These are phyloP conservation scores for Chrysosporium keratinophilum DNA, from an alignment of 2,329 filamentous ascomycete genomes.

Conservation along the genomic window DNA sequence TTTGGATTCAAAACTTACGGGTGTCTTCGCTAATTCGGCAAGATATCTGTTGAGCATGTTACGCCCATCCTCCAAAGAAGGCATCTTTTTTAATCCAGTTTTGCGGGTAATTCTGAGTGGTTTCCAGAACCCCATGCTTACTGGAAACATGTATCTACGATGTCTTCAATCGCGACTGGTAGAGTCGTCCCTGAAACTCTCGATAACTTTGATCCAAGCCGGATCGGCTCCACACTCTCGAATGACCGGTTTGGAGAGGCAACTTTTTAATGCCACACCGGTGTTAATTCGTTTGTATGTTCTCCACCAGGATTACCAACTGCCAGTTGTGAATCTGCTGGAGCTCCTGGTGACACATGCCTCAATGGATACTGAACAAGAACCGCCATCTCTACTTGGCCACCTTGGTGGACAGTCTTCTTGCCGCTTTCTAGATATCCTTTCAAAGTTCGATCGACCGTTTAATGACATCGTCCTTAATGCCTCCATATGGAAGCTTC, in stretches of 20 bases:
- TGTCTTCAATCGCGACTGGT: constrained; percentile 54
- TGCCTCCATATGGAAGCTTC: constrained; percentile 68
- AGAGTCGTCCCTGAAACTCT: constrained; percentile 53
- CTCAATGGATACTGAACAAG: constrained; percentile 50
- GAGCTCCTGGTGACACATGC: constrained; percentile 63
- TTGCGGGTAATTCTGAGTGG: constrained; percentile 58
- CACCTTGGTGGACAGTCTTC: constrained; percentile 75
- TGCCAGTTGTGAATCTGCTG: constrained; percentile 57
- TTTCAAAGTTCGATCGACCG: constrained; percentile 68
- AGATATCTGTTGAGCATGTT: constrained; percentile 68
- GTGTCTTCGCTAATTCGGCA: constrained; percentile 60
- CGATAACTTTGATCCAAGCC: constrained; percentile 59
- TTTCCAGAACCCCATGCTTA: constrained; percentile 50
- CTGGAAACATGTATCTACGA: constrained; percentile 48
- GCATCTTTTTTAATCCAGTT: constrained; percentile 66
- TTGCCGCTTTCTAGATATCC: constrained; percentile 68
- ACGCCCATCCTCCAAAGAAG: constrained; percentile 56
- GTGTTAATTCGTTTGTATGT: constrained; percentile 68
- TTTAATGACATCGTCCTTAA: constrained; percentile 52
- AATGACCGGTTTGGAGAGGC: constrained; percentile 58
- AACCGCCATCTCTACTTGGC: constrained; percentile 87
- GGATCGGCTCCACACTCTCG: constrained; percentile 54
- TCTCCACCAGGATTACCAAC: constrained; percentile 54
- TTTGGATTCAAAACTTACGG: constrained; percentile 44
- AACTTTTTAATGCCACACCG: constrained; percentile 70